phyloP scores from a whole-genome alignment of 805 yeast genomes.

The Tetrapisispora arboricola region DNA sequence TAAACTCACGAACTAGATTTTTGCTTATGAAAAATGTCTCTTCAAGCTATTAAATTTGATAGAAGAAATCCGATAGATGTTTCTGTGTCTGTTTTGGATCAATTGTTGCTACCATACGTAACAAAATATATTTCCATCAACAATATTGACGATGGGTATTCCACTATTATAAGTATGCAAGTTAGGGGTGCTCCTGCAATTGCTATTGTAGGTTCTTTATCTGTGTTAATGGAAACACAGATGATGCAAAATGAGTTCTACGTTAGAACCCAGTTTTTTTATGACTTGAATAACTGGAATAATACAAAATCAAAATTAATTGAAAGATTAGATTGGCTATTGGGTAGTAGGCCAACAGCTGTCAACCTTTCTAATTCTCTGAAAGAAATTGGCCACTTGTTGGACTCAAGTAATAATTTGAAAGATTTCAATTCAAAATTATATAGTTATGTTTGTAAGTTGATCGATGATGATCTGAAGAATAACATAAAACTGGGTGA shows the following conservation, averaged over 20 bases:
- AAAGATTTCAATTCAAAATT: conserved; percentile 23
- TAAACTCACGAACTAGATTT: too few relatives aligned
- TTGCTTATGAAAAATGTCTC: conserved; percentile 23
- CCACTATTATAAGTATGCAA: conserved; percentile 82
- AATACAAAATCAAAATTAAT: conserved; percentile 32
- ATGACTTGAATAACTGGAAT: conserved; percentile 26
- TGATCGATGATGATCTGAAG: conserved; percentile 67
- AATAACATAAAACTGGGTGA: conserved; percentile 73
- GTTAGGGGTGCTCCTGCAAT: conserved; percentile 99
- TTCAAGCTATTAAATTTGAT: conserved; percentile 63
- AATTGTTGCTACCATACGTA: conserved; percentile 69
- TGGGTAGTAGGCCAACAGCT: conserved; percentile 87
- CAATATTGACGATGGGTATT: conserved; percentile 64
- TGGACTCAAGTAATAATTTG: conserved; percentile 25
- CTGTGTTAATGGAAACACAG: conserved; percentile 64
- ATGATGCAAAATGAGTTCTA: conserved; percentile 23
- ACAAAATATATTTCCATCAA: conserved; percentile 55
- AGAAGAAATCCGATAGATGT: conserved; percentile 25
- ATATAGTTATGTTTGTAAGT: conserved; percentile 37
- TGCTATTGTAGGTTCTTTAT: conserved; percentile 85
- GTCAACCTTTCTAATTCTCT: conserved; percentile 76
- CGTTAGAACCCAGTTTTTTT: conserved; percentile 18
- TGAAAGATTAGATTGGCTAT: conserved; percentile 50
- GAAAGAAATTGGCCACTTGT: conserved; percentile 26
- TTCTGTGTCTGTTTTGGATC: conserved; percentile 62